Evolutionary conservation across 2,329 filamentous ascomycete species (phyloP), one percentile per base, ranked within the genome.

Genomic region (Aspergillus udagawae): DNA sequence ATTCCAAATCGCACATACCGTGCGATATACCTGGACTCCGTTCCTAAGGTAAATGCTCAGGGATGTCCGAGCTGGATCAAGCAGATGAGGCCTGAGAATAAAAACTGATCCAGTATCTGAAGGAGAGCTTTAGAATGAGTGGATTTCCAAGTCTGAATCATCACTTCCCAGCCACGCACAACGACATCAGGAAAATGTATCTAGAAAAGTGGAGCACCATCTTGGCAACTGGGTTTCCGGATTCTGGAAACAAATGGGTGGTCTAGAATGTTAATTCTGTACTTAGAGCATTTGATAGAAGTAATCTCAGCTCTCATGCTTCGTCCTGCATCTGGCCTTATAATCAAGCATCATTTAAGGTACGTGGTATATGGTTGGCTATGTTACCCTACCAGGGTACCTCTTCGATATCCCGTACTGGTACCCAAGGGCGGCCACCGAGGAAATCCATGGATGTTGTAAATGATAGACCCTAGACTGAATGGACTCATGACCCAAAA

Each of bases 161-260:
- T 17, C 53, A 63, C 57, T 56, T 57, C 55, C 57, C 61, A 61
- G 32, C 62, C 61, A 57, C 60, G 60, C 58, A 59, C 58, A 58
- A 55, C 62, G 57, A 49, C 56, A 47, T 49, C 53, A 55, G 54
- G 55, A 32, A 45, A 49, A 53, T 29, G 20, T 27, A 45, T 48
- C 52, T 41, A 47, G 44, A 53, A 52, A 53, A 54, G 59, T 62
- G 61, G 61, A 58, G 56, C 44, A 52, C 38, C 49, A 53, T 41
- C 50, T 44, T 35, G 23, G 52, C 32, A 17, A 38, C 32, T 17
- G 32, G 32, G 32, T 17, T 38, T 5, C 32, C 3, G 2, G 5
- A 38, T 38, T 38, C 14, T 17, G 32, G 32, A 38, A 51, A 60
- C 29, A 41, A 52, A 29, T 50, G 53, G 56, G 42, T 56, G 58